Conservation (phyloP, 1,139 yeast species). For the Magnusiomyces paraingens region DNA sequence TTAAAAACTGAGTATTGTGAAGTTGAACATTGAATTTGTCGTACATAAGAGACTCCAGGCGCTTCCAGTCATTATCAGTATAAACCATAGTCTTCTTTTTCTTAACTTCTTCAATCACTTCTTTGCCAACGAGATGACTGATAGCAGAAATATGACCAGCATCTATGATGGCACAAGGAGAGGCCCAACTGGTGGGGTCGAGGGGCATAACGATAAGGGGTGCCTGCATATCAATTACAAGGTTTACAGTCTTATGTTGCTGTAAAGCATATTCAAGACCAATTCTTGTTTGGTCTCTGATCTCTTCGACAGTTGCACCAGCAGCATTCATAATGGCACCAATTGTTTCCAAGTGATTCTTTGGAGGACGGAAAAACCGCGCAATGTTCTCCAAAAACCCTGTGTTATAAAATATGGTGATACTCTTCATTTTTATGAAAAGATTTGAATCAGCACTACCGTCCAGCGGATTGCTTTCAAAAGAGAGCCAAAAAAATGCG, state of each 20-base stretch:
- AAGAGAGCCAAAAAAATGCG: slow-evolving; percentile 77
- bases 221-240: slow-evolving; percentile 84
- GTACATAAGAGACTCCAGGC: slow-evolving; percentile 74
- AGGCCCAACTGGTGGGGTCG: slow-evolving; percentile 68
- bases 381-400: slow-evolving; percentile 69
- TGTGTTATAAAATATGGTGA: slow-evolving; percentile 85
- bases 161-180: slow-evolving; percentile 89
- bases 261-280: slow-evolving; percentile 91
- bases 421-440: slow-evolving; percentile 69
- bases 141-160: slow-evolving; percentile 89
- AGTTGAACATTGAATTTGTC: slow-evolving; percentile 74
- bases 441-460: slow-evolving; percentile 74
- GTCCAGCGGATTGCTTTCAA: slow-evolving; percentile 83
- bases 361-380: slow-evolving; percentile 79
- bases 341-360: slow-evolving; percentile 76
- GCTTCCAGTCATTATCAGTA: slow-evolving; percentile 64
- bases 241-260: slow-evolving; percentile 84
- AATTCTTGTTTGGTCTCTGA: slow-evolving; percentile 81
- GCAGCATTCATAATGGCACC: slow-evolving; percentile 94
- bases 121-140: slow-evolving; percentile 74
- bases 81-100: slow-evolving; percentile 57
- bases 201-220: slow-evolving; percentile 88
- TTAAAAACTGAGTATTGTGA: slow-evolving; percentile 81
- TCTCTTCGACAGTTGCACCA: slow-evolving; percentile 87
- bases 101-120: slow-evolving; percentile 64